Conservation (phyloP, 495 filamentous ascomycete genomes). For the Lasiosphaeria miniovina region DNA sequence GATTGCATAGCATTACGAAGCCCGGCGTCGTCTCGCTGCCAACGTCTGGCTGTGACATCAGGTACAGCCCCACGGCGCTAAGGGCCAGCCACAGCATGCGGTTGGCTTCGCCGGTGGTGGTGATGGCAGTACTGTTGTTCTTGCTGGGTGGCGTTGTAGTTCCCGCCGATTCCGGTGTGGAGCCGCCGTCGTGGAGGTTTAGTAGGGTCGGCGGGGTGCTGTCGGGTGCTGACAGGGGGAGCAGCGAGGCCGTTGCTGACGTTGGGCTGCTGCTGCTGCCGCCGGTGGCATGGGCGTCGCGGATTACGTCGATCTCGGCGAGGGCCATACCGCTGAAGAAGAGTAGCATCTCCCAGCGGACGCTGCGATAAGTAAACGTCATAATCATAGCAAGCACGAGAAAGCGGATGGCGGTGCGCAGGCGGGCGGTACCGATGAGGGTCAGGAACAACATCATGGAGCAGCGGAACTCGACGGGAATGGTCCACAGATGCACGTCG, state of each 20-base stretch:
- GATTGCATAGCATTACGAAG: slow-evolving; percentile 35
- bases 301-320: slow-evolving; percentile 37
- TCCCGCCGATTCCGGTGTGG: slow-evolving; percentile 9
- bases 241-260: too few relatives aligned
- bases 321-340: slow-evolving; percentile 41
- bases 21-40: slow-evolving; percentile 37
- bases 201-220: too few relatives aligned
- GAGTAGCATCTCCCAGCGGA: slow-evolving; percentile 43
- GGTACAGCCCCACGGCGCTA: slow-evolving; percentile 34
- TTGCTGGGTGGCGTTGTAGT: not conserved
- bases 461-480: slow-evolving; percentile 66
- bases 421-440: slow-evolving; percentile 44
- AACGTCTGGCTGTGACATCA: slow-evolving; percentile 43
- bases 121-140: slow-evolving; percentile 13
- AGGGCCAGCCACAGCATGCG: slow-evolving; percentile 14
- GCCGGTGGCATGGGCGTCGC: slow-evolving; percentile 21
- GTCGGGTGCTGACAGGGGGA: too few relatives aligned
- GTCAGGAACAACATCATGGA: slow-evolving; percentile 64
- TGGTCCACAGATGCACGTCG: slow-evolving; percentile 70
- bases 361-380: slow-evolving; percentile 32
- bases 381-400: slow-evolving; percentile 25
- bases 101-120: not conserved
- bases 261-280: slow-evolving; percentile 6
- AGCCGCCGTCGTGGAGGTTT: too few relatives aligned
- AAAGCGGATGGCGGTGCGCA: slow-evolving; percentile 27